A percentile compares a stretch with the other conserved stretches of the same genome.
phyloP scores from a whole-genome alignment of 345 rosid genomes.

The Erysimum cheiranthoides region DNA sequence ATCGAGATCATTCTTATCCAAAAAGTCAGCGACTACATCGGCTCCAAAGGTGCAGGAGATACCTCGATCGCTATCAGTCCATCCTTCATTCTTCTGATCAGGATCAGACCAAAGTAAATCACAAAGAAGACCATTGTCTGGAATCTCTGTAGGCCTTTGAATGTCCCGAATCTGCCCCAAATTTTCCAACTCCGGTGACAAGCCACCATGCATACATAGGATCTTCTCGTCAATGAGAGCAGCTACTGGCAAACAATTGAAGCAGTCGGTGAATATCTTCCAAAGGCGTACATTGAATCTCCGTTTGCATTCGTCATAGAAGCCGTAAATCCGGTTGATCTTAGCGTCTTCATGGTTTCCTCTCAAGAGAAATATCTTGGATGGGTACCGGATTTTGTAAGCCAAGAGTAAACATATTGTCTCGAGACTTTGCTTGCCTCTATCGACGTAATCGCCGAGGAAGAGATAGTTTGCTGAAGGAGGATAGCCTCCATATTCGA shows the following conservation, averaged over 20 bases:
- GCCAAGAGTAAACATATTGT: constrained; percentile 95
- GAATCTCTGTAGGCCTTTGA: constrained; percentile 87
- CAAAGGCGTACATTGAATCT: constrained; percentile 93
- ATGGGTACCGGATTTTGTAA: constrained; percentile 86
- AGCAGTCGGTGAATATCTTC: constrained; percentile 95
- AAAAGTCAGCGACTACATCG: constrained; percentile 77
- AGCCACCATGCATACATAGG: constrained; percentile 97
- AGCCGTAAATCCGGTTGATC: constrained; percentile 94
- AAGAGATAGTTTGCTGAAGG: constrained; percentile 90
- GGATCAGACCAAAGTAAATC: constrained; percentile 99
- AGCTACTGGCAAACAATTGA: constrained; percentile 90
- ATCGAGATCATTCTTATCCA: constrained; percentile 91
- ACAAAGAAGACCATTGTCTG: constrained; percentile 91
- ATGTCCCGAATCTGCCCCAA: constrained; percentile 80
- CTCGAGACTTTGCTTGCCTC: constrained; percentile 98
- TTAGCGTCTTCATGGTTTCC: constrained; percentile 99
- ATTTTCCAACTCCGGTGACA: constrained; percentile 79
- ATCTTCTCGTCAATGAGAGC: constrained; percentile 91
- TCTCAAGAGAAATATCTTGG: constrained; percentile 73
- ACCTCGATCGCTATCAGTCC: constrained; percentile 92
- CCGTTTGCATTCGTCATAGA: constrained; percentile 98
- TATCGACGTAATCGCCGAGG: constrained; percentile 95
- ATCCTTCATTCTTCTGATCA: constrained; percentile 67
- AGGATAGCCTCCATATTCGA: constrained; percentile 90
- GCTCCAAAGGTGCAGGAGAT: constrained; percentile 94